Evolutionary conservation across 2,329 filamentous ascomycete species (phyloP).

Genomic region (Trichophaea hybrida): DNA sequence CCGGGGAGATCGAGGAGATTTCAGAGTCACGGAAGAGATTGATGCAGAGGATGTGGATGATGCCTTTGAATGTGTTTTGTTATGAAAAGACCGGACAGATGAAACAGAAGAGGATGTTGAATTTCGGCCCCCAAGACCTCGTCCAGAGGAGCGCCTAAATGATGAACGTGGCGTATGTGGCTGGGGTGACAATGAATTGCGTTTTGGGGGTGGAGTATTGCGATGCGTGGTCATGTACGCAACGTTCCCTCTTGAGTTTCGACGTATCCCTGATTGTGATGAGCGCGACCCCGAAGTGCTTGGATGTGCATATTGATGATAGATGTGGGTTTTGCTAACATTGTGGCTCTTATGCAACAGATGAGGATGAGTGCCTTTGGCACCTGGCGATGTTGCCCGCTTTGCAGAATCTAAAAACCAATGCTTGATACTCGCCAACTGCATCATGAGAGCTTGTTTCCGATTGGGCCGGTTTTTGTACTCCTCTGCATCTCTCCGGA

Average conservation of each 20-base stretch:
- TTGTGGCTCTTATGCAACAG: neutral
- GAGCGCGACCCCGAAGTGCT: conserved; percentile 9
- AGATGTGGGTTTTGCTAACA: conserved; percentile 11
- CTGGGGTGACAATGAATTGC: conserved; percentile 71
- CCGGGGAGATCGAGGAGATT: conserved; percentile 60
- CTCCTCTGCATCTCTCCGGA: conserved; percentile 7
- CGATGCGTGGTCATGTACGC: conserved; percentile 17
- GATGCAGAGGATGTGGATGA: conserved; percentile 73
- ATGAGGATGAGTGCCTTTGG: conserved; percentile 22
- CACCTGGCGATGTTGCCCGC: conserved; percentile 43
- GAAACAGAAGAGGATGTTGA: conserved; percentile 93
- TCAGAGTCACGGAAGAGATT: conserved; percentile 51
- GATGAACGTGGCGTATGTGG: conserved; percentile 79
- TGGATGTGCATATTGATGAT: conserved; percentile 11
- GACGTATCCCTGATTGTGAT: conserved; percentile 12
- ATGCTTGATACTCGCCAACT: conserved; percentile 53
- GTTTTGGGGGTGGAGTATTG: conserved; percentile 34
- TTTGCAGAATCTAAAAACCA: conserved; percentile 58
- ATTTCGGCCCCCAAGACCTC: conserved; percentile 75
- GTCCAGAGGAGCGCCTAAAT: conserved; percentile 60
- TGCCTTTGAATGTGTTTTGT: conserved; percentile 81
- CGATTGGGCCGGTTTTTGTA: conserved; percentile 22
- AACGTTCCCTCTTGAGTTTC: conserved; percentile 18
- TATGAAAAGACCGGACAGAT: conserved; percentile 78
- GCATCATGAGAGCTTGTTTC: conserved; percentile 44